Evolutionary conservation across 225 moss, liverwort and hornwort species (phyloP), one percentile per base, ranked within the genome.

Genomic region (Marchantia paleacea): DNA sequence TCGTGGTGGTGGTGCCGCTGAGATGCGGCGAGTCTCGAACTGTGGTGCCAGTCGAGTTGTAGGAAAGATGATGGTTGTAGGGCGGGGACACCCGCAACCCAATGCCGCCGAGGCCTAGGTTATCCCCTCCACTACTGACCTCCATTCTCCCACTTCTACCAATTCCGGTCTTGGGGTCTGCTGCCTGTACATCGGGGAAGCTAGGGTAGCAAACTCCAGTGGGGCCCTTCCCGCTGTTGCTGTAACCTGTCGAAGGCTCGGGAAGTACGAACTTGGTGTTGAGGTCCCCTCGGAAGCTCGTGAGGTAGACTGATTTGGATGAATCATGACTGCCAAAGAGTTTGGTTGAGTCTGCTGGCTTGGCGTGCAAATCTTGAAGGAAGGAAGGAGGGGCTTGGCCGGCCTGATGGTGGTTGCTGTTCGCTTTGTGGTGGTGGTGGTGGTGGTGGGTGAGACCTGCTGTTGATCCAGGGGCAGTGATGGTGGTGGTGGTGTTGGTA

Each of bases 81-180:
- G 63, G 82, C 49, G 88, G 81, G 54, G 87, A 84, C 53, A 85
- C 88, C 73, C 82, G 83, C 19, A 87, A 57, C 14, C 86, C 81
- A 77, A 83, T 72, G 60, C 55, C 76, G 25, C 39, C 50, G 52
- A 67, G 12, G 25, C 78, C 78, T 81, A 88, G 53, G 84, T 88
- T 88, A 88, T 88, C 85, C 83, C 88, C 88, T 85, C 83, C 88
- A 81, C 85, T 85, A 85, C 75, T 81, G 85, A 81, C 85, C 85
- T 85, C 88, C 88, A 83, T 81, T 72, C 83, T 64, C 57, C 82
- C 82, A 62, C 87, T 83, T 39, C 82, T 78, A 74, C 81, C 29
- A 64, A 85, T 85, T 83, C 81, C 85, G 64, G 69, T 60, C 72
- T 81, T 79, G 63, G 75, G 52, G 70, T 85, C 88, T 80, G 83